Base-by-base conservation (phyloP, 441 rosid species). In the Gossypium schwendimanii region DNA sequence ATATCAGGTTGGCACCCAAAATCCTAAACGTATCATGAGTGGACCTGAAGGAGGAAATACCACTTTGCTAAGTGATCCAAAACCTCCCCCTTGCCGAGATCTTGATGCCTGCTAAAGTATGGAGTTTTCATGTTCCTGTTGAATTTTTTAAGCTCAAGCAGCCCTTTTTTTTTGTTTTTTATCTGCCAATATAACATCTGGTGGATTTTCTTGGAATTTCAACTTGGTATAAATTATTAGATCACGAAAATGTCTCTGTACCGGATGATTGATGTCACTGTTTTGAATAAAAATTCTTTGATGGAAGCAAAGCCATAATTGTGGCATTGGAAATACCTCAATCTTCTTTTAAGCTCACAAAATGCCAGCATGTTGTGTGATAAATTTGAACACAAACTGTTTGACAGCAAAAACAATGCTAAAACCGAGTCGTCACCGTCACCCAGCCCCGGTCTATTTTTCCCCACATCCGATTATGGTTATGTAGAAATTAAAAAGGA, bases 1-100 rank as follows among this genome's bases (percentile, higher is more conserved):
- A 58, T 75, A 70, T 53, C 87, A 96, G 99, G 94, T 77, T 67
- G 98, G 98, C 77, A 93, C 99, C 49, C 98, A 96, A 78, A 93
- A 96, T 71, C 88, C 97, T 0, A 84, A 92, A 45, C 92, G 99
- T 69, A 82, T 85, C 12, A 93, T 18, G 79, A 54, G 84, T 63
- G 99, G 97, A 73, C 99, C 99, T 61, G 98, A 89, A 82, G 99
- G 99, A 78, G 99, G 98, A 71, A 91, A 91, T 75, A 90, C 80
- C 6, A 91, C 91, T 67, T 77, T 96, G 81, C 86, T 86, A 0
- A 74, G 86, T 1, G 98, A 95, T 75, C 98, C 98, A 8, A 89
- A 84, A 75, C 91, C 97, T 71, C 97, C 98, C 55, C 89, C 89
- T 1, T 91, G 94, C 84, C 91, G 99, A 63, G 97, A 93, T 79